Evolutionary conservation across 192 early-diverging fungal species (phyloP).

Genomic region (Backusella westeae): DNA sequence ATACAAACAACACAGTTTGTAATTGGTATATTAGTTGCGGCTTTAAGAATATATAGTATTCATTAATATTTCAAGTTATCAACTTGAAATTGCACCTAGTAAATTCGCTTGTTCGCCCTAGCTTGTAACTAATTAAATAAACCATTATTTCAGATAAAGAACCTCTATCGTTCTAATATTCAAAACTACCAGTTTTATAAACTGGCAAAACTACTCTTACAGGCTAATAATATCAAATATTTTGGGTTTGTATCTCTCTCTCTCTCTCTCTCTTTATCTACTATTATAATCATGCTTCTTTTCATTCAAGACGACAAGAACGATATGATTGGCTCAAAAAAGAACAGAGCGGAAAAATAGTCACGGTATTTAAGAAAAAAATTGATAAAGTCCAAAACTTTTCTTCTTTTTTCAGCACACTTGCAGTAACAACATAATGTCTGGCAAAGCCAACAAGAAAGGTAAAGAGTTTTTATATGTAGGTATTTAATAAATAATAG

Average conservation of each 20-base stretch:
- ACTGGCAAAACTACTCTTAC: not conserved
- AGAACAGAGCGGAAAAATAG: not conserved
- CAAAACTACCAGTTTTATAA: not conserved
- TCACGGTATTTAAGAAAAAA: not conserved
- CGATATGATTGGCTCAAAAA: not conserved
- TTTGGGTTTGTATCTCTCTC: not conserved
- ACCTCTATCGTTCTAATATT: not conserved
- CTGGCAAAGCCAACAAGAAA: conserved; percentile 4
- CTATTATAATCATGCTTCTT: not conserved
- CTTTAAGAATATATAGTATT: no score
- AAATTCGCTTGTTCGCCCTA: not conserved
- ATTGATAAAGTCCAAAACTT: not conserved
- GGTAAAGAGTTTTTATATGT: not conserved
- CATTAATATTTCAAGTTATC: no score
- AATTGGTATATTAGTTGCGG: no score
- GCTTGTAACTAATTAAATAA: not conserved
- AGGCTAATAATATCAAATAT: not conserved
- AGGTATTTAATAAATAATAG: not conserved
- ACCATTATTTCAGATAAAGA: not conserved
- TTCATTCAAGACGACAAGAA: not conserved
- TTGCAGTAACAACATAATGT: not conserved
- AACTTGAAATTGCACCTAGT: not conserved
- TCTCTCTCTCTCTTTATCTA: not conserved
- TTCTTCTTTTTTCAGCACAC: not conserved
- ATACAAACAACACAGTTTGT: no score